Evolutionary conservation across 371 early-diverging fungal species (phyloP).

Genomic region (Mortierella polycephala): DNA sequence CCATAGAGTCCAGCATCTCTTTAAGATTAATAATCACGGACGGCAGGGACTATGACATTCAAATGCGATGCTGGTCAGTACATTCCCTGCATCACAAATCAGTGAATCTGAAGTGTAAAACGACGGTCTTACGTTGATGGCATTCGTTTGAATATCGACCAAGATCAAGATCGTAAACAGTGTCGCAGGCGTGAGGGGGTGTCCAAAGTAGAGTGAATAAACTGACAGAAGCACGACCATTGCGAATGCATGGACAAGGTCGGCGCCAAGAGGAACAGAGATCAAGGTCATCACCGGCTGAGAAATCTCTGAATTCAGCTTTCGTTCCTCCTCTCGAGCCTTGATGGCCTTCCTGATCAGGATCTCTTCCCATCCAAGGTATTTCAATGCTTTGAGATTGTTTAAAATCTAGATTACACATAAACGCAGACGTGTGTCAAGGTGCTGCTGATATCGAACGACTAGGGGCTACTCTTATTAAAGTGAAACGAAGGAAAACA

Average conservation of each 20-base stretch:
- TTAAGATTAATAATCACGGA: constrained; percentile 21
- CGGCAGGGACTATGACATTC: constrained; percentile 27
- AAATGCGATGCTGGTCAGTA: not conserved
- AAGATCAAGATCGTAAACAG: constrained; percentile 42
- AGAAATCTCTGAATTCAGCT: constrained; percentile 25
- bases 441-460: no score
- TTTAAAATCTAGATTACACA: constrained; percentile 32
- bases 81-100: not conserved
- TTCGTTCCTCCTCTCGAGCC: constrained; percentile 35
- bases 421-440: not conserved
- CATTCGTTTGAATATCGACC: constrained; percentile 43
- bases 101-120: not conserved
- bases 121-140: constrained; percentile 35
- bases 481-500: not conserved
- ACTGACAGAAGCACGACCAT: constrained; percentile 22
- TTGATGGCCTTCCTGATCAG: constrained; percentile 29
- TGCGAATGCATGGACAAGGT: constrained; percentile 49
- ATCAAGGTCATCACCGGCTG: constrained; percentile 50
- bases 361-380: constrained; percentile 47
- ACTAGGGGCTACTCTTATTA: not conserved
- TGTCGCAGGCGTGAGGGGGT: constrained; percentile 34
- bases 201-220: constrained; percentile 27
- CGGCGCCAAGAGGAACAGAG: constrained; percentile 50
- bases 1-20: constrained; percentile 46
- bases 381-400: constrained; percentile 52